Conservation (phyloP, 192 early-diverging fungal genomes). For the Powellomyces hirtus region DNA sequence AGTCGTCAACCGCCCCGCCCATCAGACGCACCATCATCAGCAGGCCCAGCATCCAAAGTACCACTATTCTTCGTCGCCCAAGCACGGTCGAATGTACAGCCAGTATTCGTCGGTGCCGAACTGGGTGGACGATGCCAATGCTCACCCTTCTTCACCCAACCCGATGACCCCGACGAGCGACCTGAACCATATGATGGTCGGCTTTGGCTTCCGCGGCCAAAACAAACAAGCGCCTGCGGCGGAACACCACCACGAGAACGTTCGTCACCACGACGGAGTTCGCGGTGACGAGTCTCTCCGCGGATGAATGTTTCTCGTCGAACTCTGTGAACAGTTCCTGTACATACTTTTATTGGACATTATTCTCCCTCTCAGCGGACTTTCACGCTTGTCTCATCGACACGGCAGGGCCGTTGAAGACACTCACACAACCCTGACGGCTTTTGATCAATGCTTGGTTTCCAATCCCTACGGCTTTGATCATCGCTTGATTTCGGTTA, state of each 20-base stretch:
- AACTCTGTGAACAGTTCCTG: too few species aligned
- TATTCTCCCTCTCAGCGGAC: too few species aligned
- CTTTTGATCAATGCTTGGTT: too few species aligned
- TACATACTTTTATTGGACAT: too few species aligned
- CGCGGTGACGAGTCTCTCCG: background rate
- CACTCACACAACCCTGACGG: too few species aligned
- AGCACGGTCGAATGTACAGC: background rate
- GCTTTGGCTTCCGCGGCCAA: conserved; percentile 17
- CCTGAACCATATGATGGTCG: conserved; percentile 18
- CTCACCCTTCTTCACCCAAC: background rate
- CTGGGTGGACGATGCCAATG: background rate
- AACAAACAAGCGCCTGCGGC: background rate
- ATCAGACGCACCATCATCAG: background rate
- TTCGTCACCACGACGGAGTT: too few species aligned
- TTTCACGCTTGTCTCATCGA: too few species aligned
- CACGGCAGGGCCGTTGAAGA: too few species aligned
- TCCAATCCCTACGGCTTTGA: too few species aligned
- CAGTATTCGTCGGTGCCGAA: conserved; percentile 4
- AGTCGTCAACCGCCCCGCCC: background rate
- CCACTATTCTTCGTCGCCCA: background rate
- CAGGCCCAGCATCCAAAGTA: background rate
- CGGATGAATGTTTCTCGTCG: too few species aligned
- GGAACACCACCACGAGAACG: background rate
- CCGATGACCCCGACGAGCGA: conserved; percentile 9
- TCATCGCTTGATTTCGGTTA: too few species aligned